Evolutionary conservation across 2,329 filamentous ascomycete species (phyloP).

Genomic region (Diaporthe sp.): DNA sequence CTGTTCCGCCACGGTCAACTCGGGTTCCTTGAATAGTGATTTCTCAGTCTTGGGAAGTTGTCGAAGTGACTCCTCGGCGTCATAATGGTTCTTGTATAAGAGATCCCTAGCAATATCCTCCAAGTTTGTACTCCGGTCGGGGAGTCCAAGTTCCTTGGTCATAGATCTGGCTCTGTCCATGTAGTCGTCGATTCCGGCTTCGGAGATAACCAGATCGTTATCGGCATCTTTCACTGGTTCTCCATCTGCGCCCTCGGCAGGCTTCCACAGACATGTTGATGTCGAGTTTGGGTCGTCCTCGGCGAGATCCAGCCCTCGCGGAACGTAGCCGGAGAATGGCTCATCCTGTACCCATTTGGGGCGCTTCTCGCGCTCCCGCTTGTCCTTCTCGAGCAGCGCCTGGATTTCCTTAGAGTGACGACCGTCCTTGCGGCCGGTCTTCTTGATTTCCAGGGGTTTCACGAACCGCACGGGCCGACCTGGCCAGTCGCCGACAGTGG

Average conservation of each 20-base stretch:
- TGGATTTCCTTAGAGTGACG: slow-evolving; percentile 85
- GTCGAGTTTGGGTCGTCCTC: slow-evolving; percentile 82
- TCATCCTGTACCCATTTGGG: slow-evolving; percentile 96
- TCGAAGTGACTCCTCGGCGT: slow-evolving; percentile 78
- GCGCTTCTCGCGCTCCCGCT: slow-evolving; percentile 81
- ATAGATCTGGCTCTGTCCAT: slow-evolving; percentile 78
- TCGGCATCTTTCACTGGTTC: slow-evolving; percentile 35
- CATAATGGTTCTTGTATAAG: slow-evolving; percentile 79
- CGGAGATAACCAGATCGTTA: slow-evolving; percentile 54
- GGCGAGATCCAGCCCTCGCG: slow-evolving; percentile 83
- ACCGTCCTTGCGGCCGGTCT: slow-evolving; percentile 81
- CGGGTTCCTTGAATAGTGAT: slow-evolving; percentile 85
- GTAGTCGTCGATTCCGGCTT: slow-evolving; percentile 75
- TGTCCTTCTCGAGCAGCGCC: slow-evolving; percentile 86
- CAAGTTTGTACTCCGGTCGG: slow-evolving; percentile 85
- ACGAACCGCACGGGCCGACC: slow-evolving; percentile 91
- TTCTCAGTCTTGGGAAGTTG: slow-evolving; percentile 78
- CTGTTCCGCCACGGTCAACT: slow-evolving; percentile 81
- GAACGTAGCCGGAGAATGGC: slow-evolving; percentile 82
- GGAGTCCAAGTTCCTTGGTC: slow-evolving; percentile 77
- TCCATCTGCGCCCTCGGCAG: slow-evolving; percentile 61
- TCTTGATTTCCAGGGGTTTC: slow-evolving; percentile 89
- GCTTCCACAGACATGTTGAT: slow-evolving; percentile 82
- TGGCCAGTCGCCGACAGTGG: slow-evolving; percentile 86
- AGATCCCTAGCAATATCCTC: slow-evolving; percentile 85